phyloP scores from a whole-genome alignment of 306 rosid genomes.

The Prunus kanzakura region DNA sequence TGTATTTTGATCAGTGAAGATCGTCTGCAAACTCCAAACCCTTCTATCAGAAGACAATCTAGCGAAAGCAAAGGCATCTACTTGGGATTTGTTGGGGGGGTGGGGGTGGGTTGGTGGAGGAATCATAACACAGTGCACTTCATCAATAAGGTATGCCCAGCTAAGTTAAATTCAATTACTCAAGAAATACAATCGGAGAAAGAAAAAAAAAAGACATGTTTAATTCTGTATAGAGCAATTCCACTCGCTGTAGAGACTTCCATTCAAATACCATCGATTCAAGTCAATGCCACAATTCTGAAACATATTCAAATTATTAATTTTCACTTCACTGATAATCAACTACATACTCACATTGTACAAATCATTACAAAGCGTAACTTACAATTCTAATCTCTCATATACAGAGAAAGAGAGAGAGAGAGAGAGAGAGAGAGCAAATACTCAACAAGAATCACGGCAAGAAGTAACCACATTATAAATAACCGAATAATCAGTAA shows the following conservation, averaged over 20 bases:
- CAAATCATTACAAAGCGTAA: slow-evolving; percentile 29
- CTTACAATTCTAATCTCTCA: slow-evolving; percentile 37
- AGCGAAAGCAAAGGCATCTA: slow-evolving; percentile 12
- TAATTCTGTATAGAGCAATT: neutral
- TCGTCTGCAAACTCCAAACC: neutral
- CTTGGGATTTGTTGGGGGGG: neutral
- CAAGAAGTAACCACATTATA: too few species aligned
- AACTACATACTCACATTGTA: slow-evolving; percentile 26
- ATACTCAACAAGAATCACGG: too few species aligned
- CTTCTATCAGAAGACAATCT: neutral
- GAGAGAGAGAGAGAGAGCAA: neutral
- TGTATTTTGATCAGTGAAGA: neutral
- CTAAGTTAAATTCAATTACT: slow-evolving; percentile 7
- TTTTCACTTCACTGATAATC: slow-evolving; percentile 17
- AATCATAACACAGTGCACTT: neutral
- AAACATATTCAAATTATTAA: slow-evolving; percentile 27
- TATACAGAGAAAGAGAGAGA: neutral
- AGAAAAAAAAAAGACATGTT: neutral
- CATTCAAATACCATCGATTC: slow-evolving; percentile 17
- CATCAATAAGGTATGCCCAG: neutral
- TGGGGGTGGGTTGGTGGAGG: too few species aligned
- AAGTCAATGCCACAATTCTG: slow-evolving; percentile 12
- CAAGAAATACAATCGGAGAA: slow-evolving; percentile 1
- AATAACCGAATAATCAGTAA: too few species aligned
- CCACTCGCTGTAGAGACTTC: neutral